Evolutionary conservation across 768 basidiomycete species (phyloP), one percentile per base, ranked within the genome.

Genomic region (Infundibulicybe gibba): DNA sequence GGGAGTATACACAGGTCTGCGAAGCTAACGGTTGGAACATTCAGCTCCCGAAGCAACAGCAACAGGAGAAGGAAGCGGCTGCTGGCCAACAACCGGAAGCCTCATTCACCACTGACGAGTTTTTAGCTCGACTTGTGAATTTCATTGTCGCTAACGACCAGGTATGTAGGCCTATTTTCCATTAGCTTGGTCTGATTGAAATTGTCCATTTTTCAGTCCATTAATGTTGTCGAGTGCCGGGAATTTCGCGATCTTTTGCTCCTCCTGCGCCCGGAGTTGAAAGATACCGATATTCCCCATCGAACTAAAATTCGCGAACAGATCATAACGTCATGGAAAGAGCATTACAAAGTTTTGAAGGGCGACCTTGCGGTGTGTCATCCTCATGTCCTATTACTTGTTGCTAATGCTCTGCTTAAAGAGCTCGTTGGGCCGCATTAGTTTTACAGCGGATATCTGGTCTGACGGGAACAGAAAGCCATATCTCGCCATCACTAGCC

Each of bases 271-370:
- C 14, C 35, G 6, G 35, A 38, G 14, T 10, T 38, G 14, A 10
- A 14, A 38, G 35, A 38, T n/a, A 19, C n/a, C 14, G 35, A 10
- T 38, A 14, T 38, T 4, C 35, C 35, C 17, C 35, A 38, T 19
- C 35, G 35, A 38, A 38, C 35, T 10, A 38, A 38, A 10, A 6
- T 38, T 38, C 41, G 44, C 1, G 43, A 50, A 15, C 21, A 47
- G 16, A 51, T 66, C 17, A 48, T 59, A 19, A 43, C 54, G 17
- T 54, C 54, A 6, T 64, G 58, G 57, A 14, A 43, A 38, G 32
- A 51, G 3, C 56, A 59, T 38, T 65, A 60, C 41, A 38, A 49
- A 10, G 40, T 41, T 30, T 42, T 64, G 13, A 60, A 57, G 41
- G 11, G 11, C 11, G 51, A 63, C 10, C 51, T 66, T 19, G 45